Percentiles rank a stretch among this genome's conserved stretches.
Conservation (phyloP, 2,329 filamentous ascomycete genomes). For the Ophiocordyceps camponoti-rufipedis region DNA sequence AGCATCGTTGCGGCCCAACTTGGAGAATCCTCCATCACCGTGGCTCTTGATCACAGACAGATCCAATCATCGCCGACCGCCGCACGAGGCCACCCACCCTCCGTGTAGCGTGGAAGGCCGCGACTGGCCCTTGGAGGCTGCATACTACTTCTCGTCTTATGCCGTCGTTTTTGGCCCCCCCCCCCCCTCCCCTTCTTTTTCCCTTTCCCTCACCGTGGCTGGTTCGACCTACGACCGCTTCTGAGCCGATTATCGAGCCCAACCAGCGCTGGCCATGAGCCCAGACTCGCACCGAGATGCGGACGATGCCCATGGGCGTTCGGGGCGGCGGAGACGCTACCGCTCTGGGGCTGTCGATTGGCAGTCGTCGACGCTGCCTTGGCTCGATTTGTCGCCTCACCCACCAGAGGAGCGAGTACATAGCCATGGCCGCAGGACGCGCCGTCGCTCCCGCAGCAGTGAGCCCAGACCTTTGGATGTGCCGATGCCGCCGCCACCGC, state of each 20-base stretch:
- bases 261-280: constrained; percentile 12
- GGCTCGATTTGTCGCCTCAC: constrained; percentile 11
- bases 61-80: background rate
- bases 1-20: background rate
- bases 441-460: constrained; percentile 7
- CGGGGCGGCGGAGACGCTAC: constrained; percentile 10
- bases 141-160: background rate
- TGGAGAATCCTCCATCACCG: background rate
- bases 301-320: constrained; percentile 9
- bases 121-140: constrained; percentile 6
- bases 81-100: background rate
- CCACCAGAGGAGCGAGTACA: constrained; percentile 11
- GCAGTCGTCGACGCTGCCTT: constrained; percentile 3
- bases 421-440: constrained; percentile 13
- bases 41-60: background rate
- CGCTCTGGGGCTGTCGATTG: constrained; percentile 4
- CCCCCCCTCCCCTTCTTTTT: background rate
- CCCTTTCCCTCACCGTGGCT: background rate
- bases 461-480: constrained; percentile 10
- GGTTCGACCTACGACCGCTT: background rate
- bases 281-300: constrained; percentile 13
- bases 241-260: constrained; percentile 6
- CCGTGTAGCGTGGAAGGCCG: constrained; percentile 5
- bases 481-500: constrained; percentile 11
- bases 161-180: background rate